Percentiles rank a stretch among this genome's conserved stretches.
Conservation (phyloP, 2,329 filamentous ascomycete species). For the Fusarium chaquense region DNA sequence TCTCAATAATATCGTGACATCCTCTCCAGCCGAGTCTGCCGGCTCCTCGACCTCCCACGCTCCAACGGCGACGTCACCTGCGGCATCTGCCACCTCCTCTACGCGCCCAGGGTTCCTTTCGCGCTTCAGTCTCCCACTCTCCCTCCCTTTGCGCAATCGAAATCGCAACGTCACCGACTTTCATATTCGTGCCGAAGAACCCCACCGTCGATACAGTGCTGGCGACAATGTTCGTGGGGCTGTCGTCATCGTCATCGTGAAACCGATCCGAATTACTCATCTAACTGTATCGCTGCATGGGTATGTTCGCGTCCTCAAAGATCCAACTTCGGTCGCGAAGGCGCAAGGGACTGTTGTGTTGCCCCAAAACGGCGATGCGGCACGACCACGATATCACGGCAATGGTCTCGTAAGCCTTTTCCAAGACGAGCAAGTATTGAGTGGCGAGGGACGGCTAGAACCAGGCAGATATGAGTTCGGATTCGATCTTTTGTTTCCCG, state of each 20-base stretch:
- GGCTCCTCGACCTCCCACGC: constrained; percentile 51
- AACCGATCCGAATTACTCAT: constrained; percentile 82
- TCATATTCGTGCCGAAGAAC: constrained; percentile 80
- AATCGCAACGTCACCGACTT: constrained; percentile 80
- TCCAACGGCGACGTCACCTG: constrained; percentile 40
- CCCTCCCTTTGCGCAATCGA: constrained; percentile 63
- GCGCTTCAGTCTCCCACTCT: constrained; percentile 63
- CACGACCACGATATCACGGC: constrained; percentile 71
- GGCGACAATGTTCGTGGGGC: constrained; percentile 80
- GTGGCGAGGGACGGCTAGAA: constrained; percentile 80
- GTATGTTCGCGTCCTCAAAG: constrained; percentile 83
- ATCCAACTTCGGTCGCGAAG: constrained; percentile 68
- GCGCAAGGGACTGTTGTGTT: constrained; percentile 60
- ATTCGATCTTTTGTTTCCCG: constrained; percentile 78
- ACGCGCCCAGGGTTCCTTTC: constrained; percentile 60
- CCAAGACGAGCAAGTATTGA: constrained; percentile 83
- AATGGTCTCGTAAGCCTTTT: constrained; percentile 86
- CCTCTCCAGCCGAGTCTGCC: constrained; percentile 50
- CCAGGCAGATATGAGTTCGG: constrained; percentile 83
- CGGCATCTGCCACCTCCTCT: constrained; percentile 42
- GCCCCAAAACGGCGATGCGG: constrained; percentile 54
- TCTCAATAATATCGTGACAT: constrained; percentile 55
- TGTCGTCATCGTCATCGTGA: constrained; percentile 78
- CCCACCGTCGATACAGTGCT: constrained; percentile 79
- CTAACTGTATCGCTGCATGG: constrained; percentile 82